phyloP scores from a whole-genome alignment of 805 yeast genomes.

The Candida gorgasii region DNA sequence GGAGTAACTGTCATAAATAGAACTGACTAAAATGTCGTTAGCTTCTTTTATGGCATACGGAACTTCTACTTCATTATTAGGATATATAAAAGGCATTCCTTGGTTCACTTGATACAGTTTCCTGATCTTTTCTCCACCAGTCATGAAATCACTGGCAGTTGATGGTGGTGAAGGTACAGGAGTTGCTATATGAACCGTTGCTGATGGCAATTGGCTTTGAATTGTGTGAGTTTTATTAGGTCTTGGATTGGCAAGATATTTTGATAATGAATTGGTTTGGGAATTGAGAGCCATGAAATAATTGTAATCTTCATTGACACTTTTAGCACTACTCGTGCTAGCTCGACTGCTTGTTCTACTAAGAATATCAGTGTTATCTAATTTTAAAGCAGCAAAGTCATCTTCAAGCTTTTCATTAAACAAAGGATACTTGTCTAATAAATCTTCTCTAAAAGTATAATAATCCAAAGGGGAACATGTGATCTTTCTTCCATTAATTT shows the following conservation, averaged over 20 bases:
- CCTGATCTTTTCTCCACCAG: slow-evolving; percentile 50
- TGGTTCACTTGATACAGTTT: slow-evolving; percentile 65
- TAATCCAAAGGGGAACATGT: slow-evolving; percentile 83
- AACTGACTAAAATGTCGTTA: slow-evolving; percentile 58
- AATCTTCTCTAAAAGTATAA: slow-evolving; percentile 73
- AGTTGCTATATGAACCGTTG: slow-evolving; percentile 72
- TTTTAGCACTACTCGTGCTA: slow-evolving; percentile 18
- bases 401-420: slow-evolving; percentile 51
- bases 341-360: slow-evolving; percentile 10
- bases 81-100: slow-evolving; percentile 67
- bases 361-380: background rate
- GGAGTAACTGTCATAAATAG: slow-evolving; percentile 67
- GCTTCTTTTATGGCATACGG: slow-evolving; percentile 85
- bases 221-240: slow-evolving; percentile 48
- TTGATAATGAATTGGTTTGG: slow-evolving; percentile 56
- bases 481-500: slow-evolving; percentile 27
- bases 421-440: slow-evolving; percentile 74
- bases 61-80: slow-evolving; percentile 45
- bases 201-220: slow-evolving; percentile 50
- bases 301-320: slow-evolving; percentile 26
- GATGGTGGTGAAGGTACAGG: slow-evolving; percentile 84
- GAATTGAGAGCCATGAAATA: slow-evolving; percentile 41
- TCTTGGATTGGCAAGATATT: slow-evolving; percentile 58
- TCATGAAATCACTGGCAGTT: slow-evolving; percentile 44
- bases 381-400: slow-evolving; percentile 16